Evolutionary conservation across 495 filamentous ascomycete genomes (phyloP).

Genomic region (Annulohypoxylon nitens): DNA sequence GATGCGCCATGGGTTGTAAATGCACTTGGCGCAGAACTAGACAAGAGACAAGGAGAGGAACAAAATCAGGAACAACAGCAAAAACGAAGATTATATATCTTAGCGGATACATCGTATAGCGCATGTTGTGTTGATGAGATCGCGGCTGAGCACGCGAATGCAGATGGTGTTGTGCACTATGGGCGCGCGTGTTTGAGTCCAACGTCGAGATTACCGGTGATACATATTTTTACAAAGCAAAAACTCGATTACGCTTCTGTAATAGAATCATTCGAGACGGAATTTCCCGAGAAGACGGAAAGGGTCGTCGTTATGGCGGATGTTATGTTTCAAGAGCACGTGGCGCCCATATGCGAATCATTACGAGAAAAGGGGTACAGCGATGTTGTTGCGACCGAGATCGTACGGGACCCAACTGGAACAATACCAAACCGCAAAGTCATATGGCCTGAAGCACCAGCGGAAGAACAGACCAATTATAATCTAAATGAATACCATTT

Average conservation of each 20-base stretch:
- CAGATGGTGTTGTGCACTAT: conserved; percentile 95
- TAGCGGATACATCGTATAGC: conserved; percentile 97
- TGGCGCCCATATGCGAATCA: conserved; percentile 56
- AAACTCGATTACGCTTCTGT: conserved; percentile 70
- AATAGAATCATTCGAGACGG: conserved; percentile 72
- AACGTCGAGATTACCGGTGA: conserved; percentile 86
- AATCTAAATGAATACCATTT: conserved; percentile 77
- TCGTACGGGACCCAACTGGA: conserved; percentile 83
- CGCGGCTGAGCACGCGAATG: conserved; percentile 92
- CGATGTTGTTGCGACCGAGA: conserved; percentile 74
- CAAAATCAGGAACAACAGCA: conserved; percentile 27
- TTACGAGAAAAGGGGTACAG: conserved; percentile 70
- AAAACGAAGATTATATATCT: conserved; percentile 75
- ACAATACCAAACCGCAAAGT: conserved; percentile 84
- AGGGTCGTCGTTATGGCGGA: conserved; percentile 90
- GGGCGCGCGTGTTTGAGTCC: conserved; percentile 93
- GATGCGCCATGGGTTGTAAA: conserved; percentile 88
- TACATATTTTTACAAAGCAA: conserved; percentile 89
- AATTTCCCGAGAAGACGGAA: conserved; percentile 71
- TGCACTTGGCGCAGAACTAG: conserved; percentile 72
- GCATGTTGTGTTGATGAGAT: conserved; percentile 98
- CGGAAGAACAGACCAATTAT: conserved; percentile 27
- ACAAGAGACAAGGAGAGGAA: conserved; percentile 42
- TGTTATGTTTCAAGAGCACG: conserved; percentile 82
- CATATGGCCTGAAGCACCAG: conserved; percentile 9